These are phyloP conservation scores for Quercus suber DNA, from an alignment of 306 rosid species.

Conservation along the genomic window DNA sequence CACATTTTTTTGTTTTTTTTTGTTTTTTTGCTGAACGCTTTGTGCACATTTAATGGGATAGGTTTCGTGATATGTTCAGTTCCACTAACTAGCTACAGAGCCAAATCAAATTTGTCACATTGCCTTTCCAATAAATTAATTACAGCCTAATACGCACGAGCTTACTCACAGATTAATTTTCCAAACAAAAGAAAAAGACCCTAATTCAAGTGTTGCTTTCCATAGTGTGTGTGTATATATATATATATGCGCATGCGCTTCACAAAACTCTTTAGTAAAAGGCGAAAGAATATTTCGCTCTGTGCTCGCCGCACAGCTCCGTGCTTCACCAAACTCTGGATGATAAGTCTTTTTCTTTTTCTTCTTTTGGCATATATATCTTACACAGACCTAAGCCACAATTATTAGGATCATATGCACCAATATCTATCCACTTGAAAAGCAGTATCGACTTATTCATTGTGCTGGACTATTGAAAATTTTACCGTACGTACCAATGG, in stretches of 20 bases:
- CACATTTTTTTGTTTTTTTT: no score
- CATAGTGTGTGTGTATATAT: no score
- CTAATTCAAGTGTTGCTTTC: not conserved
- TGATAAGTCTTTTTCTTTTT: not conserved
- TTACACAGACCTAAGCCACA: not conserved
- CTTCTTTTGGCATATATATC: not conserved
- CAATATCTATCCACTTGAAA: constrained; percentile 7
- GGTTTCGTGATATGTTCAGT: no score
- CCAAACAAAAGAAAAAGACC: no score
- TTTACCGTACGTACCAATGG: not conserved
- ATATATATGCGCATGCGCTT: not conserved
- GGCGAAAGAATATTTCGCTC: constrained; percentile 17
- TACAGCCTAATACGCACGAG: no score
- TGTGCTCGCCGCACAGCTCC: constrained; percentile 6
- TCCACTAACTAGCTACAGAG: no score
- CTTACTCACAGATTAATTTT: no score
- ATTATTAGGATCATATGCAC: not conserved
- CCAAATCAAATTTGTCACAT: no score
- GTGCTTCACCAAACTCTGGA: not conserved
- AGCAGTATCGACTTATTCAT: not conserved
- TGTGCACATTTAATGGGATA: no score
- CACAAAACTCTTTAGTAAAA: not conserved
- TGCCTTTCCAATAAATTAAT: no score
- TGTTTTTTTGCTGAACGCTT: no score
- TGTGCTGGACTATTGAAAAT: not conserved